phyloP scores from a whole-genome alignment of 2,329 filamentous ascomycete species.

The Orbilia brochopaga region DNA sequence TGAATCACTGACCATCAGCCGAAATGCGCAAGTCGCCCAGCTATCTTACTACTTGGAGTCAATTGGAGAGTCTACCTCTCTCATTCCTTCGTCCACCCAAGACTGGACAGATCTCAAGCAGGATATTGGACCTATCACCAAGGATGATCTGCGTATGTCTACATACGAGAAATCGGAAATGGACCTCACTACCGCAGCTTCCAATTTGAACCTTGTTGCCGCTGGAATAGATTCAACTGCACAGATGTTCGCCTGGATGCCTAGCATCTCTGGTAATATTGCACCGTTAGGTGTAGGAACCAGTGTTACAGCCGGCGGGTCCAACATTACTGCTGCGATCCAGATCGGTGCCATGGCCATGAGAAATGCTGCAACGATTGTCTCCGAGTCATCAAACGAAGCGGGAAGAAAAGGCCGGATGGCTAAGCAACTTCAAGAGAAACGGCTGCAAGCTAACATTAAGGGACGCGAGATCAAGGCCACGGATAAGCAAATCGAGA shows the following conservation, averaged over 20 bases:
- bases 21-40: slow-evolving; percentile 18
- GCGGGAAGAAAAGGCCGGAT: slow-evolving; percentile 21
- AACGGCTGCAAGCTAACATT: slow-evolving; percentile 54
- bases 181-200: slow-evolving; percentile 19
- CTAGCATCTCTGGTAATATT: slow-evolving; percentile 8
- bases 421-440: slow-evolving; percentile 55
- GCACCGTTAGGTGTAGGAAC: slow-evolving; percentile 24
- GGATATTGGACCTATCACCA: slow-evolving; percentile 7
- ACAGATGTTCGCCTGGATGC: not conserved
- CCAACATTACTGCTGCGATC: not conserved
- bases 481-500: slow-evolving; percentile 55
- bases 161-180: slow-evolving; percentile 41
- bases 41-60: slow-evolving; percentile 41
- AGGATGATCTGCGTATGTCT: slow-evolving; percentile 20
- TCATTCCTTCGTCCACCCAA: slow-evolving; percentile 56
- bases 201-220: not conserved
- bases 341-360: not conserved
- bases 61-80: slow-evolving; percentile 55
- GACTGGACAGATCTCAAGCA: slow-evolving; percentile 51
- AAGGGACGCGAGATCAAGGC: slow-evolving; percentile 55
- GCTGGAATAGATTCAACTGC: slow-evolving; percentile 17
- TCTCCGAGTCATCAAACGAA: not conserved
- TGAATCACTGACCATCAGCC: slow-evolving; percentile 26
- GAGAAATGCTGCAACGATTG: slow-evolving; percentile 1
- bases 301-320: not conserved